These are phyloP conservation scores for Vigna trinervia DNA, from an alignment of 306 rosid species.

Conservation along the genomic window DNA sequence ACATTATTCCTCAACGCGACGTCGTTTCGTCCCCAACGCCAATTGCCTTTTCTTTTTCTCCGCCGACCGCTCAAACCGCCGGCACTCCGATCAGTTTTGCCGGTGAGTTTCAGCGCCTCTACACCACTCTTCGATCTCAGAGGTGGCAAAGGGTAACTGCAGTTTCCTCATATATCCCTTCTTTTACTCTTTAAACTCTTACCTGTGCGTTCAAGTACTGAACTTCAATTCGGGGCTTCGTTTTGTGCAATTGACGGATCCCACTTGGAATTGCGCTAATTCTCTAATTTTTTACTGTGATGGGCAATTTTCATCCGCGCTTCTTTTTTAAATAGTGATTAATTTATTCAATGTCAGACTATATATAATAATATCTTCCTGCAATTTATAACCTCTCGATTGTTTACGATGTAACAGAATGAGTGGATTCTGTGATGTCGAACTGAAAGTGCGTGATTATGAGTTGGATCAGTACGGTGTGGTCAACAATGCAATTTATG, in stretches of 20 bases:
- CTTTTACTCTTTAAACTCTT: neutral
- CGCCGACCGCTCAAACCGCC: conserved; percentile 42
- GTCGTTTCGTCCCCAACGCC: conserved; percentile 37
- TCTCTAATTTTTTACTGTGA: neutral
- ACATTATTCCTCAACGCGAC: conserved; percentile 35
- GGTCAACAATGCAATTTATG: conserved; percentile 89
- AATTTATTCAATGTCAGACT: conserved; percentile 12
- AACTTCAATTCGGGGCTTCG: conserved; percentile 11
- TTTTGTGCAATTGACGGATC: neutral
- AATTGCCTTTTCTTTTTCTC: conserved; percentile 37
- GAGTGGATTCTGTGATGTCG: conserved; percentile 70
- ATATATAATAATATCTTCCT: neutral
- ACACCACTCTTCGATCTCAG: conserved; percentile 48
- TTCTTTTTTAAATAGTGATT: neutral
- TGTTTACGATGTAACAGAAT: conserved; percentile 48
- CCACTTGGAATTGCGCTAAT: neutral
- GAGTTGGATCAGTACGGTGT: conserved; percentile 96
- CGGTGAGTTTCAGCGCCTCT: conserved; percentile 40
- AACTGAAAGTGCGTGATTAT: conserved; percentile 87
- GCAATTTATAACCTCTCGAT: neutral
- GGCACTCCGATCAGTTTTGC: conserved; percentile 49
- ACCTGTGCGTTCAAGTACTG: neutral
- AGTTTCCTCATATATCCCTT: neutral
- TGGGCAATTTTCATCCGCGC: neutral
- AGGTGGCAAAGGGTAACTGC: conserved; percentile 66